phyloP scores from a whole-genome alignment of 148 eudicot species.

The Cornus florida region DNA sequence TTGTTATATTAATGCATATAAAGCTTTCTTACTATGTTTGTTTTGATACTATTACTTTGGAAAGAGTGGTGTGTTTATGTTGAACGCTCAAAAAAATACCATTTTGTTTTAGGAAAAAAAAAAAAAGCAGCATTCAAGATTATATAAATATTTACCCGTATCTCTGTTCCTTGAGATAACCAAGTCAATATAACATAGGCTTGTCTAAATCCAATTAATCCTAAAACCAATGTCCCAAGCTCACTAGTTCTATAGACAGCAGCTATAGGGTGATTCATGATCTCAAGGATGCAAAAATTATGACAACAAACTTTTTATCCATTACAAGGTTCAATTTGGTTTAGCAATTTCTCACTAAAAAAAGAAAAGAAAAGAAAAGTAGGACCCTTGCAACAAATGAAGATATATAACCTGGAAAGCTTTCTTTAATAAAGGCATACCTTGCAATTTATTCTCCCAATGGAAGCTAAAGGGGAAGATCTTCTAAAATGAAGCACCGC shows the following conservation, averaged over 20 bases:
- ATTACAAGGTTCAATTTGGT: background rate
- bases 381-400: background rate
- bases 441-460: constrained; percentile 83
- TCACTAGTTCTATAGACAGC: background rate
- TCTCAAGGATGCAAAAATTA: background rate
- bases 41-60: too few species aligned
- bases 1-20: too few species aligned
- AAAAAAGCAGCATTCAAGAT: too few species aligned
- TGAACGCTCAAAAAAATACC: too few species aligned
- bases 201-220: background rate
- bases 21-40: too few species aligned
- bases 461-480: constrained; percentile 57
- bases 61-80: too few species aligned
- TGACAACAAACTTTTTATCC: background rate
- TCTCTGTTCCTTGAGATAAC: background rate
- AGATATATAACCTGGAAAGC: background rate
- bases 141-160: too few species aligned
- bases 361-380: background rate
- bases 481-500: constrained; percentile 69
- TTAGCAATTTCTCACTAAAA: background rate
- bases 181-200: background rate
- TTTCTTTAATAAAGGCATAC: constrained; percentile 28
- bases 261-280: background rate
- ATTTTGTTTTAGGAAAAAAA: too few species aligned
- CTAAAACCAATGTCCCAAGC: background rate